Base-by-base conservation (phyloP, 305 asterid genomes). In the Solanum hybrid region DNA sequence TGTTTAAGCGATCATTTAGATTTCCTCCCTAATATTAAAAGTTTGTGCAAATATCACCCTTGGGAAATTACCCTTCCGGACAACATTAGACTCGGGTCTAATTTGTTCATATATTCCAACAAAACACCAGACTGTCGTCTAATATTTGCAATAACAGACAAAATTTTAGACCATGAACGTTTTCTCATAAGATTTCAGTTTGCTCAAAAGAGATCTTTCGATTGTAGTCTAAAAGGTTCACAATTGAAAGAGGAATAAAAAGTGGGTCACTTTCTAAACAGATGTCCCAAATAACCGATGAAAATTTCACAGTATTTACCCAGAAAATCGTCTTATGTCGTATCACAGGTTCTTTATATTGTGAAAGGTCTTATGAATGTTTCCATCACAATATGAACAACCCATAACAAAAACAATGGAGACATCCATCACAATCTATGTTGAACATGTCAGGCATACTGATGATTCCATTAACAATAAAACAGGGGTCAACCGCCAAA, bases 401-500 rank as follows among this genome's bases (percentile, higher is more conserved):
- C 76, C n/a, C 76, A 85, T 33, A 85, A 22, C 42, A 85, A 85
- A 85, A 57, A 33, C 67, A n/a, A 31, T 57, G 51, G 88, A 85
- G 24, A 57, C 88, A 85, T 85, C 76, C 76, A 33, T 85, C 77
- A 85, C 76, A 85, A 57, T 33, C n/a, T 33, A 61, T n/a, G 77
- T 33, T 57, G 77, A 85, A 33, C 13, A 57, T 57, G 46, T 33
- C 75, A 85, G 28, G 77, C 46, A 1, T 31, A 84, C 88, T 20
- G 77, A 57, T 31, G 77, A 33, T 51, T 51, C 37, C 74, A 84
- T 57, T 57, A 57, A 85, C 76, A 35, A 12, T 33, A 75, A 51
- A 87, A 74, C 86, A 89, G 37, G 77, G 82, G 89, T 29, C 89
- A 64, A 86, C 31, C 86, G 80, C 86, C 87, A 89, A 57, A 57